A percentile compares a stretch with the other conserved stretches of the same genome.
phyloP scores from a whole-genome alignment of 2,329 filamentous ascomycete species.

The Ascocoryne sarcoides region DNA sequence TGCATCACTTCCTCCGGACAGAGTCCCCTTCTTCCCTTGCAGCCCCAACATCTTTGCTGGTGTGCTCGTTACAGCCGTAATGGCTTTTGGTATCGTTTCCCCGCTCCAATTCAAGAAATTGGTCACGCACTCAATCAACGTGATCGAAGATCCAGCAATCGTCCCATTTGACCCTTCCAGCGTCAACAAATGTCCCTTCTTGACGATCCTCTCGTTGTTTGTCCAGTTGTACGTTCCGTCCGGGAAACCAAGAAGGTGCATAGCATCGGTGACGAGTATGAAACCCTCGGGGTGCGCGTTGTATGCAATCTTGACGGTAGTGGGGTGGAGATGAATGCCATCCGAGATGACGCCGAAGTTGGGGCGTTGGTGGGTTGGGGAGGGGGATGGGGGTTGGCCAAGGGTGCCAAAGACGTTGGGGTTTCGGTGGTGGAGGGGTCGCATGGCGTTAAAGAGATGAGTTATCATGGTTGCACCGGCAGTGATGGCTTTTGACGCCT shows the following conservation, averaged over 20 bases:
- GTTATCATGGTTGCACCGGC: conserved; percentile 83
- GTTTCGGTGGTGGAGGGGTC: conserved; percentile 81
- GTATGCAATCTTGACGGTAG: conserved; percentile 81
- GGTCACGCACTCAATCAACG: conserved; percentile 72
- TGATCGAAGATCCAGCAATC: conserved; percentile 67
- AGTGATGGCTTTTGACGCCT: conserved; percentile 62
- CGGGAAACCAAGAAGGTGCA: conserved; percentile 75
- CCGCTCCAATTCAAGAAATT: conserved; percentile 74
- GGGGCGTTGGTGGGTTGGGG: conserved; percentile 38
- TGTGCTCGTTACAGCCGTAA: conserved; percentile 66
- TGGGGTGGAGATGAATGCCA: conserved; percentile 82
- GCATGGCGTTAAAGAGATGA: conserved; percentile 91
- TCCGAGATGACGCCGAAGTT: conserved; percentile 88
- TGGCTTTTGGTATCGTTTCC: conserved; percentile 55
- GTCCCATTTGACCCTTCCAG: conserved; percentile 71
- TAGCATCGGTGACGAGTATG: conserved; percentile 86
- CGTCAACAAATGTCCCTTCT: conserved; percentile 63
- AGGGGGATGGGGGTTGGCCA: conserved; percentile 42
- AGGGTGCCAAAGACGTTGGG: conserved; percentile 84
- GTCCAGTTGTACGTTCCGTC: conserved; percentile 84
- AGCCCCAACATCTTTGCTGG: conserved; percentile 71
- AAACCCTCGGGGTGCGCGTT: conserved; percentile 77
- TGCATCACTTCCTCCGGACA: conserved; percentile 55
- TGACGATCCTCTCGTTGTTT: conserved; percentile 60
- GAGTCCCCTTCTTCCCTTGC: conserved; percentile 54